Base-by-base conservation (phyloP, 1,139 yeast species). In the Schwanniomyces etchellsii region DNA sequence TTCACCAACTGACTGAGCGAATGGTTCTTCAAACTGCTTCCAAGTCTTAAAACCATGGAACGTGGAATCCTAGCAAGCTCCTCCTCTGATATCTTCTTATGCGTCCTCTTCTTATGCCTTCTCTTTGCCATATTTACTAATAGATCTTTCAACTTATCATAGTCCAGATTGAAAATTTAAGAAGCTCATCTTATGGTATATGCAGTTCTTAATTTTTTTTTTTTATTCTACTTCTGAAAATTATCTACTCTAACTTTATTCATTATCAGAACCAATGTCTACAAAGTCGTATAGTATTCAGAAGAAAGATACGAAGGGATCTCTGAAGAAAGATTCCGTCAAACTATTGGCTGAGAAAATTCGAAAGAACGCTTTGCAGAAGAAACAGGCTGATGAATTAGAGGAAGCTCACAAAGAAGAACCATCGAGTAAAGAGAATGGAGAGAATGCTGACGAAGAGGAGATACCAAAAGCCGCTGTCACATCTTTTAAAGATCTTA, bases 11-110 rank as follows among this genome's bases (percentile, higher is more conserved):
- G 95, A 26, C 84, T 70, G 41, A 93, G 64, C 3, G 95, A 77
- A 45, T 82, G 88, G 50, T 91, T 89, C 31, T 77, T 76, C 48
- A 84, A 69, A 16, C 93, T 77, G 12, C 80, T 65, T 3, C 96
- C 96, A 34, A 89, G 71, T 47, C 91, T 77, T 43, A 91, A 72
- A 36, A 93, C 97, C 95, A 89, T 85, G 4, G 96, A 86, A 48
- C 83, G 73, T 13, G 98, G 98, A 38, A 86, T 77, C 49, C 73
- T 73, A 34, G 79, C 79, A 36, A 70, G 63, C 40, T 80, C 91
- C 45, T 82, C 94, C 35, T 75, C 82, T 15, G 74, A 59, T 23
- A 65, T 63, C 47, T 70, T 71, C 35, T 68, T 82, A 54, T 89
- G 97, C 10, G 97, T 89, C 73, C 96, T 81, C 51, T 79, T 84